Evolutionary conservation across 495 filamentous ascomycete species (phyloP), one percentile per base, ranked within the genome.

Genomic region (Apodospora peruviana): DNA sequence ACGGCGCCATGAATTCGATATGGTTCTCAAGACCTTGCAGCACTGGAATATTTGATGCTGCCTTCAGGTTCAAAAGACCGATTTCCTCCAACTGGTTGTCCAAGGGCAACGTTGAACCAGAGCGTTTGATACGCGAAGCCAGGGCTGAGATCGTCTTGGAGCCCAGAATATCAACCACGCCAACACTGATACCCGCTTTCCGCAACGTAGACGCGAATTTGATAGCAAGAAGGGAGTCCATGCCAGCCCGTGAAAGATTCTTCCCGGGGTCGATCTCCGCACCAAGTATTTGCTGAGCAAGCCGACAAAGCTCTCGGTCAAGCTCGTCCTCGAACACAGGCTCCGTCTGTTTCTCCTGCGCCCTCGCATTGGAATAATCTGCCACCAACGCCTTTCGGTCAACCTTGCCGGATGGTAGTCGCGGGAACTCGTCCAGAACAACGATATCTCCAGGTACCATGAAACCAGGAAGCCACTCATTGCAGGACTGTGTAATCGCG

Each of bases 401-500:
- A 3, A 87, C 69, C 50, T 95, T 95, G 2, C 88, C 88, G 0
- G 86, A 90, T n/a, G 86, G 64, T 12, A 91, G 67, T 21, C 80
- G 77, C 1, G 88, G 89, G 19, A 91, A 79, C 20, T 75, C 67
- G 11, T 68, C 36, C 32, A 84, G 58, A 0, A 85, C 50, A 3
- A 87, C 63, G 29, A 91, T 69, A 47, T 90, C 83, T 5, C 75
- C 71, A 7, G 88, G 88, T 1, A 90, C 62, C 89, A 93, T 93
- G 56, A 84, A 89, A 0, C 71, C 63, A 2, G 89, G 88, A 3
- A 94, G 70, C 85, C 85, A 91, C 25, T 71, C 73, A 20, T 66
- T 69, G 57, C 85, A 91, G n/a, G 71, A 71, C 20, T 79, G 56
- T 32, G 74, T 55, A 14, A 93, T 70, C 11, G 58, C 58, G 9